Evolutionary conservation across 148 eudicot species (phyloP).

Genomic region (Chenopodium formosanum): DNA sequence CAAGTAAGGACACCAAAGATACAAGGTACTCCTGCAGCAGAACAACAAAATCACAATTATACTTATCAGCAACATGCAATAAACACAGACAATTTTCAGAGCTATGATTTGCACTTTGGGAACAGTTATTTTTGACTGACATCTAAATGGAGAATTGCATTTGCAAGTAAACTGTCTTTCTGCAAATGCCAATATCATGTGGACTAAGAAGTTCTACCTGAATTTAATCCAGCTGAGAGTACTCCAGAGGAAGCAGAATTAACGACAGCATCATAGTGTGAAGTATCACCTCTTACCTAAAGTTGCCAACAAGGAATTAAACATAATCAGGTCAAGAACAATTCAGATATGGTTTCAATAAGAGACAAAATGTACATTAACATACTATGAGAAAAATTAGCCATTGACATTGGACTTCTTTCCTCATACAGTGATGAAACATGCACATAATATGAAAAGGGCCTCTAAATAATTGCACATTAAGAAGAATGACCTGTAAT

Average conservation of each 20-base stretch:
- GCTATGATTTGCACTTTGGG: not conserved
- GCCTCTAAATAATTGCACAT: not conserved
- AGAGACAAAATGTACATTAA: not conserved
- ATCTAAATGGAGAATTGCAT: not conserved
- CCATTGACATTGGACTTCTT: not conserved
- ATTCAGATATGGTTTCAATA: conserved; percentile 1
- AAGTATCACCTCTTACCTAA: conserved; percentile 89
- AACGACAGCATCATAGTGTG: conserved; percentile 97
- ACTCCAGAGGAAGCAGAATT: conserved; percentile 96
- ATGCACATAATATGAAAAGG: not conserved
- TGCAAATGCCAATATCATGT: not conserved
- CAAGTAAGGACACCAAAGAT: conserved; percentile 92
- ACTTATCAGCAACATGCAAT: not conserved
- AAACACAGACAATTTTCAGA: not conserved
- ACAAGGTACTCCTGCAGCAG: conserved; percentile 86
- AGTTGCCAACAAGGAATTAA: conserved; percentile 15
- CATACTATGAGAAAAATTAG: not conserved
- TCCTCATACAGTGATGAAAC: not conserved
- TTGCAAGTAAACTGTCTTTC: not conserved
- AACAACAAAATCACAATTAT: conserved; percentile 2
- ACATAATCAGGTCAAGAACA: conserved; percentile 2
- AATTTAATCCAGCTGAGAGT: conserved; percentile 80
- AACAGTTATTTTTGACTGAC: too few species aligned
- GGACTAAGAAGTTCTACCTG: conserved; percentile 50
- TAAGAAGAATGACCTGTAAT: not conserved